A percentile compares a stretch with the other conserved stretches of the same genome.
Evolutionary conservation across 495 filamentous ascomycete genomes (phyloP).

Genomic region (Daldinia concentrica): DNA sequence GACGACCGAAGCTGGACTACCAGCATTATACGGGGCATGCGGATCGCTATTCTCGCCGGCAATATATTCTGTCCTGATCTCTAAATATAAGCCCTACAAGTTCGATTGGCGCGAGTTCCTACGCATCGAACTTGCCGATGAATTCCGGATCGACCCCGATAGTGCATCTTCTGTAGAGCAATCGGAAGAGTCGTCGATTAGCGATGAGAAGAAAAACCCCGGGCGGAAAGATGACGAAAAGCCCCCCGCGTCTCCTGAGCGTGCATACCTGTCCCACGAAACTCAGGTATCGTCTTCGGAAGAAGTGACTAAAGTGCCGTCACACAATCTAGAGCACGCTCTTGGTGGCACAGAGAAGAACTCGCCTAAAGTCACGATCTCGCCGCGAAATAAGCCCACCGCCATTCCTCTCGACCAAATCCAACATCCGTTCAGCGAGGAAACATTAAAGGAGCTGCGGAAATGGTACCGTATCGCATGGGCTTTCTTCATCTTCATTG

Average conservation of each 20-base stretch:
- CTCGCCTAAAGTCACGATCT: not conserved
- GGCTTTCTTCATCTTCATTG: conserved; percentile 71
- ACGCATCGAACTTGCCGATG: conserved; percentile 48
- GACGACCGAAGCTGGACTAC: conserved; percentile 75
- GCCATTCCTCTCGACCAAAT: conserved; percentile 28
- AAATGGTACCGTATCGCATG: conserved; percentile 75
- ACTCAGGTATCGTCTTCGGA: conserved; percentile 1
- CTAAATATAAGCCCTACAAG: conserved; percentile 54
- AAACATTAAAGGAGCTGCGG: conserved; percentile 68
- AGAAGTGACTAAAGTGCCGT: not conserved
- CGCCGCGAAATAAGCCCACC: not conserved
- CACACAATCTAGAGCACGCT: not conserved
- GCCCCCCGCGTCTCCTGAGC: not conserved
- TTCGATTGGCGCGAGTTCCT: conserved; percentile 62
- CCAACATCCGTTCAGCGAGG: conserved; percentile 46
- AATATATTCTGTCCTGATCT: conserved; percentile 64
- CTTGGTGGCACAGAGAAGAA: not conserved
- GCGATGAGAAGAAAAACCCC: conserved; percentile 27
- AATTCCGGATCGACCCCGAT: conserved; percentile 65
- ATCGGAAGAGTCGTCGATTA: conserved; percentile 35
- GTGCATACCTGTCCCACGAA: conserved; percentile 15
- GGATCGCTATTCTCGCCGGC: conserved; percentile 68
- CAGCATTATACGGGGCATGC: conserved; percentile 77
- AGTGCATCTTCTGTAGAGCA: conserved; percentile 58
- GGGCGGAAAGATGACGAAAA: not conserved